A percentile compares a stretch with the other conserved stretches of the same genome.
phyloP scores from a whole-genome alignment of 2,329 filamentous ascomycete genomes.

The Colletotrichum incanum region DNA sequence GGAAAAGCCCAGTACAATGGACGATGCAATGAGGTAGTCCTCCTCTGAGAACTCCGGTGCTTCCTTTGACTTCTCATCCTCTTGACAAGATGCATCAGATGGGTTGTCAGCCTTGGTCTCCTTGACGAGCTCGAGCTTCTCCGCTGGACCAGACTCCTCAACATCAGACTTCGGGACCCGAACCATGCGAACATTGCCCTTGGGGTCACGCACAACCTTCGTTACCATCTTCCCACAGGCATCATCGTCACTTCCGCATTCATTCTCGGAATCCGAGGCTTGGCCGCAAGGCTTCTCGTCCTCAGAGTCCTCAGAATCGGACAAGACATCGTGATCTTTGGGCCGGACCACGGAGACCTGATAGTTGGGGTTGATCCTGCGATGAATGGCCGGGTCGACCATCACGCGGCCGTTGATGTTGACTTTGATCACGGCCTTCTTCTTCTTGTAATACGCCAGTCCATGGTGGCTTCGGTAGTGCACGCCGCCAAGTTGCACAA shows the following conservation, averaged over 20 bases:
- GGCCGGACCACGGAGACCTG: constrained; percentile 81
- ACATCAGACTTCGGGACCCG: constrained; percentile 54
- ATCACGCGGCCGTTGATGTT: constrained; percentile 91
- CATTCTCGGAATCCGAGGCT: constrained; percentile 57
- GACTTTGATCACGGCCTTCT: constrained; percentile 81
- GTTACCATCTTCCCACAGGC: constrained; percentile 61
- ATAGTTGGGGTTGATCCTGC: constrained; percentile 90
- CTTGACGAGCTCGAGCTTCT: constrained; percentile 66
- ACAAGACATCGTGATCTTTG: constrained; percentile 76
- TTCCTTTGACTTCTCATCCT: constrained; percentile 52
- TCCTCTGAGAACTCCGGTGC: constrained; percentile 80
- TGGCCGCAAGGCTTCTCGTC: constrained; percentile 58
- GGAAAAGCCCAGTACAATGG: constrained; percentile 88
- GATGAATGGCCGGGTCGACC: constrained; percentile 87
- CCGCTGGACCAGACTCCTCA: constrained; percentile 55
- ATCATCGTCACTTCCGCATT: constrained; percentile 57
- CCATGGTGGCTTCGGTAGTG: constrained; percentile 88
- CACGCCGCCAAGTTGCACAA: constrained; percentile 84
- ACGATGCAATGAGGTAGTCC: constrained; percentile 86
- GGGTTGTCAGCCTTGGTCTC: constrained; percentile 48
- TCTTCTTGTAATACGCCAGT: constrained; percentile 88
- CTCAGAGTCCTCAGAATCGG: constrained; percentile 64
- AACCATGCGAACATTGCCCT: constrained; percentile 52
- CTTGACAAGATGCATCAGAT: constrained; percentile 30
- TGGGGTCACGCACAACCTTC: constrained; percentile 66